Percentiles rank a stretch among this genome's conserved stretches.
Evolutionary conservation across 2,329 filamentous ascomycete species (phyloP).

Genomic region (Talaromyces sp.): DNA sequence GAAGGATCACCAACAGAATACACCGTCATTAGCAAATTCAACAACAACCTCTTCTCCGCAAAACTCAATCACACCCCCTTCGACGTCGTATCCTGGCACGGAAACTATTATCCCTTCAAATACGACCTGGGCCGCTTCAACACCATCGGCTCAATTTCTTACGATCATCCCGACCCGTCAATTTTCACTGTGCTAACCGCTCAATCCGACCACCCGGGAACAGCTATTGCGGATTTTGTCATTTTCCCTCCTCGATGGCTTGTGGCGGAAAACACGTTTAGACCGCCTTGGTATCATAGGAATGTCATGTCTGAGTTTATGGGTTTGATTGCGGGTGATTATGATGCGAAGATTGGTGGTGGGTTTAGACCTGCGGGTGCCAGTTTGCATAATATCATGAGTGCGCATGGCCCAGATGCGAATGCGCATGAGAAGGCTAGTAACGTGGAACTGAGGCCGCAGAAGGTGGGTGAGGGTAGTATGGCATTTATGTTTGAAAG

Average conservation of each 20-base stretch:
- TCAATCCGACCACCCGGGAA: slow-evolving; percentile 55
- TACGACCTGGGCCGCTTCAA: slow-evolving; percentile 77
- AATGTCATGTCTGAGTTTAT: slow-evolving; percentile 66
- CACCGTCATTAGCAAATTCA: slow-evolving; percentile 62
- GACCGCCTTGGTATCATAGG: slow-evolving; percentile 62
- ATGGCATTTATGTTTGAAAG: slow-evolving; percentile 65
- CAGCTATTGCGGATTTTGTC: slow-evolving; percentile 63
- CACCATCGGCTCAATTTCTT: slow-evolving; percentile 68
- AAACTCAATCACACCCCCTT: slow-evolving; percentile 69
- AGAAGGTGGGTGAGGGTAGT: slow-evolving; percentile 57
- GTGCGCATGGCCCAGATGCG: slow-evolving; percentile 60
- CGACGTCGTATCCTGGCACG: slow-evolving; percentile 77
- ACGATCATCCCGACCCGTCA: slow-evolving; percentile 73
- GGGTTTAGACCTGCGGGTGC: slow-evolving; percentile 61
- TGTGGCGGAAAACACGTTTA: slow-evolving; percentile 58
- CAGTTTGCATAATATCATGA: slow-evolving; percentile 68
- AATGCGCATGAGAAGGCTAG: slow-evolving; percentile 55
- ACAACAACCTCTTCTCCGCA: slow-evolving; percentile 63
- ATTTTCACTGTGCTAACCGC: slow-evolving; percentile 69
- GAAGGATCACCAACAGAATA: slow-evolving; percentile 48
- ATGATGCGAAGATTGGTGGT: slow-evolving; percentile 56
- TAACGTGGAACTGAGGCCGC: slow-evolving; percentile 52
- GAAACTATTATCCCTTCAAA: slow-evolving; percentile 76
- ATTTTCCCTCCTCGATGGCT: slow-evolving; percentile 65
- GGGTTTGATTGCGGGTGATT: slow-evolving; percentile 60